These are phyloP conservation scores for Solidago caesia DNA, from an alignment of 129 eudicot species.

Conservation along the genomic window DNA sequence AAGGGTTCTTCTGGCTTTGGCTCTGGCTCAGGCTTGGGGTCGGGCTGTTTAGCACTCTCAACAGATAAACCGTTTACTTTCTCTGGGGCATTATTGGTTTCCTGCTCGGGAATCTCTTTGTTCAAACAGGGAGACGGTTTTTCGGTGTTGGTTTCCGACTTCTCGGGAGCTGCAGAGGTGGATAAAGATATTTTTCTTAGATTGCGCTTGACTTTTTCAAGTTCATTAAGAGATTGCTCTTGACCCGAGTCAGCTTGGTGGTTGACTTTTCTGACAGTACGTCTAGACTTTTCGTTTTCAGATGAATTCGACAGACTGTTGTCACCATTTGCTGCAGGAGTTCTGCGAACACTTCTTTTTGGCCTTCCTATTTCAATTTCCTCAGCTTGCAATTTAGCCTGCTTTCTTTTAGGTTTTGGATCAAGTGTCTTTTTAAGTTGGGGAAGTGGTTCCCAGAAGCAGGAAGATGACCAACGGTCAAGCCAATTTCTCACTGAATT, in stretches of 20 bases:
- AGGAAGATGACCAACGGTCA: conserved; percentile 66
- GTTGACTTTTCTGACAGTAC: conserved; percentile 53
- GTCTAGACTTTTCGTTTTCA: conserved; percentile 66
- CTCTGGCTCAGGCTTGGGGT: conserved; percentile 5
- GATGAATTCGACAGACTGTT: conserved; percentile 37
- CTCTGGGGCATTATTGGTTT: conserved; percentile 23
- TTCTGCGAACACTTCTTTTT: conserved; percentile 58
- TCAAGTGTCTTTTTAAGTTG: conserved; percentile 45
- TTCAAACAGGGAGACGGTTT: conserved; percentile 37
- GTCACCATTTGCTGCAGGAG: conserved; percentile 41
- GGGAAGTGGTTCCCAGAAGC: conserved; percentile 66
- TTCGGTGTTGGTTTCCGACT: conserved; percentile 52
- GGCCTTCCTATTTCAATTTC: conserved; percentile 56
- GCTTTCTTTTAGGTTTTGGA: conserved; percentile 56
- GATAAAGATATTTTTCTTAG: conserved; percentile 67
- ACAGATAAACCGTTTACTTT: conserved; percentile 32
- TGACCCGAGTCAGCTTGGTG: conserved; percentile 56
- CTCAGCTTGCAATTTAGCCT: conserved; percentile 37
- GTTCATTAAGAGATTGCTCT: conserved; percentile 74
- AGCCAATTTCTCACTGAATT: conserved; percentile 80
- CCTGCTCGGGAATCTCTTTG: conserved; percentile 29
- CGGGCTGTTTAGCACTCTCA: conserved; percentile 30
- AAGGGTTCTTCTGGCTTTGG: conserved; percentile 36
- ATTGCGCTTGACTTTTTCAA: conserved; percentile 78
- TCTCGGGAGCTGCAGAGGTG: conserved; percentile 37